Base-by-base conservation (phyloP, 768 basidiomycete genomes). In the Macrolepiota dolichaula region DNA sequence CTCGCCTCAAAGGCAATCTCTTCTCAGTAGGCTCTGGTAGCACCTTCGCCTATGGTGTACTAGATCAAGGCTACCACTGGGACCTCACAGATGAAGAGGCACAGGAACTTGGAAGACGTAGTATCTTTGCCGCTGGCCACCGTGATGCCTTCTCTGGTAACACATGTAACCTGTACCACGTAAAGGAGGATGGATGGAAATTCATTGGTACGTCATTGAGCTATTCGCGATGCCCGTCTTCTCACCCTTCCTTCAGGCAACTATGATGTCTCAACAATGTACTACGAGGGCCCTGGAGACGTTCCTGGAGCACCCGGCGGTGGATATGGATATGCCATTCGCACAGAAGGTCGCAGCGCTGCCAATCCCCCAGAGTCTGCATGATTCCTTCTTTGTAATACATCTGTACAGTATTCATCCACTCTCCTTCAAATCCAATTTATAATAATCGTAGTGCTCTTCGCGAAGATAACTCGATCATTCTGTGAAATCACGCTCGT, bases 1-100 rank as follows among this genome's bases (percentile, higher is more conserved):
- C 93, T 6, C 89, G 97, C 32, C 80, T 98, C 52, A 96, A 96
- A 72, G 97, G 97, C 54, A 88, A 99, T 73, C 74, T 98, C n/a
- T 99, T 99, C 80, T 97, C 95, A 4, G 97, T 99, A 37, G 97
- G 97, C 29, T 98, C 96, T 3, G 97, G 97, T 69, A 94, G 92
- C 72, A 98, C 97, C 6, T 97, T 95, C 67, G 97, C 97, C n/a
- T 98, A 98, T 69, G 96, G 97, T 81, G 94, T 98, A 1, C 82
- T 97, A 51, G 97, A 98, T 74, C 96, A 97, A 75, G 95, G 91
- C 12, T 95, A 96, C 72, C 85, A 79, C 62, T 98, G 92, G 92
- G 95, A 98, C 70, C 76, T 99, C 62, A 85, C 88, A 22, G 94
- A 92, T 61, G 94, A 88, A 63, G 96, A 97, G 63, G 97, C 97